Evolutionary conservation across 2,329 filamentous ascomycete species (phyloP).

Genomic region (Diaporthe sp.): DNA sequence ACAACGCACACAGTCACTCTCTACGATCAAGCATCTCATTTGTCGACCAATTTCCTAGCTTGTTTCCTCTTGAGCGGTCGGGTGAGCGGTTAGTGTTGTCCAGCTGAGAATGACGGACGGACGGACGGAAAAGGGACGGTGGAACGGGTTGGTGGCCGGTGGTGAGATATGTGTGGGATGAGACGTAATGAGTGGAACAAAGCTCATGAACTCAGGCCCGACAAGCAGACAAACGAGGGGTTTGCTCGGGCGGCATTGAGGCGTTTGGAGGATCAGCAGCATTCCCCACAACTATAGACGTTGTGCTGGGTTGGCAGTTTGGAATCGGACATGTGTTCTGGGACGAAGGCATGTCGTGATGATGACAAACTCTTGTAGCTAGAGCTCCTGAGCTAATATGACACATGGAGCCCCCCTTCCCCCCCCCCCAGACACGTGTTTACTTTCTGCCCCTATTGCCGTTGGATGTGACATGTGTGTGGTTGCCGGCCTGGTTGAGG

Average conservation of each 20-base stretch:
- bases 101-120: slow-evolving; percentile 15
- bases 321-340: slow-evolving; percentile 40
- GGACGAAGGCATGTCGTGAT: slow-evolving; percentile 37
- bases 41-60: slow-evolving; percentile 33
- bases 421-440: not conserved
- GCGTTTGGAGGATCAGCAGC: slow-evolving; percentile 36
- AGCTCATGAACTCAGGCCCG: slow-evolving; percentile 23
- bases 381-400: slow-evolving; percentile 40
- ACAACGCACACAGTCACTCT: slow-evolving; percentile 39
- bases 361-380: slow-evolving; percentile 38
- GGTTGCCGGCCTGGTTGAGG: not conserved
- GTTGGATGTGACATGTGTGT: not conserved
- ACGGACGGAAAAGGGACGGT: slow-evolving; percentile 11
- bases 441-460: not conserved
- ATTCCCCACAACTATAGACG: slow-evolving; percentile 40
- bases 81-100: slow-evolving; percentile 9
- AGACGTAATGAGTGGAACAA: slow-evolving; percentile 19
- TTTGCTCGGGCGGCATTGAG: slow-evolving; percentile 24
- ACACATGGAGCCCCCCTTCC: slow-evolving; percentile 25
- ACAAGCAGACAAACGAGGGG: slow-evolving; percentile 8
- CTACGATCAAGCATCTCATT: slow-evolving; percentile 30
- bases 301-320: slow-evolving; percentile 35
- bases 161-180: slow-evolving; percentile 6
- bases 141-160: not conserved
- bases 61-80: slow-evolving; percentile 17